Conservation (phyloP, 2,329 filamentous ascomycete species). For the Ceratocystis huliohia region DNA sequence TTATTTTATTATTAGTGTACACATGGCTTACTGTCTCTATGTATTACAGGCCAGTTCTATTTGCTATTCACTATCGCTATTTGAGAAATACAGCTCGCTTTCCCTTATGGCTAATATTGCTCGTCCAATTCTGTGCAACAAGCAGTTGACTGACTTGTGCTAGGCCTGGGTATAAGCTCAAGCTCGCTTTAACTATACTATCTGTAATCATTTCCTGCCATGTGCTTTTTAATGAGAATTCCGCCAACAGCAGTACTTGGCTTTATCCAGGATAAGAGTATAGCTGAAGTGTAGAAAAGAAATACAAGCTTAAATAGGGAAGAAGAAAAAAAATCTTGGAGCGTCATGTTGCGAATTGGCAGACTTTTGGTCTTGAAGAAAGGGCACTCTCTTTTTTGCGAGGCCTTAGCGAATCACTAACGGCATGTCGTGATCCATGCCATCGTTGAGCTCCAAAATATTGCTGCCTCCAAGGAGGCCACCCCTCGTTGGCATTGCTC, state of each 20-base stretch:
- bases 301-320: neutral
- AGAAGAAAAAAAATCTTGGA: neutral
- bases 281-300: neutral
- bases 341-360: neutral
- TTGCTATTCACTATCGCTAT: slow-evolving; percentile 1
- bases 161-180: neutral
- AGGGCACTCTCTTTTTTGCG: neutral
- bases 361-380: neutral
- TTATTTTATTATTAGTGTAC: neutral
- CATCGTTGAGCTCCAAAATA: slow-evolving; percentile 71
- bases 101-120: neutral
- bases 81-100: neutral
- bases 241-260: neutral
- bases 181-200: neutral
- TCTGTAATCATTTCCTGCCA: neutral
- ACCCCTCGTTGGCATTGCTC: slow-evolving; percentile 42
- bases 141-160: neutral
- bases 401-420: neutral
- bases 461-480: slow-evolving; percentile 34
- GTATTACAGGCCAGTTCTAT: neutral
- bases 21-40: neutral
- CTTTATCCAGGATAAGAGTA: neutral
- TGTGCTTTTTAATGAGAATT: neutral
- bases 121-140: neutral
- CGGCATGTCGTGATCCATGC: slow-evolving; percentile 53